Evolutionary conservation across 345 rosid species (phyloP), one percentile per base, ranked within the genome.

Genomic region (Lenwebbia sp.): DNA sequence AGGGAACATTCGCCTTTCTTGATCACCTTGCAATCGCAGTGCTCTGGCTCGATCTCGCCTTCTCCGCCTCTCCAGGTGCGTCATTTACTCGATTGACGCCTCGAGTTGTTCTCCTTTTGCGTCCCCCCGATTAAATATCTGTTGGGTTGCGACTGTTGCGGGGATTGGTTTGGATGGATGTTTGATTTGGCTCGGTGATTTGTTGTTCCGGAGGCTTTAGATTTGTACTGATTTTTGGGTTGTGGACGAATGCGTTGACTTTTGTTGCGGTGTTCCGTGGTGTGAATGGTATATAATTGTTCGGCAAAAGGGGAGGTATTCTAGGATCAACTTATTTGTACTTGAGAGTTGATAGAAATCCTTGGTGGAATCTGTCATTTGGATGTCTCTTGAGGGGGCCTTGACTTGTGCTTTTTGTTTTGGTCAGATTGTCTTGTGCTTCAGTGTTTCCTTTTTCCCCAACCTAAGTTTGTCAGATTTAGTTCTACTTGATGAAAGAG

Each of bases 1-100:
- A 83, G 47, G 47, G 92, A 91, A 44, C 85, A 94, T n/a, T 84
- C 83, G 84, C 85, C 90, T 82, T 93, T 95, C 88, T 74, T 90
- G 25, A 86, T 41, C 86, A 86, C 84, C 85, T 91, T 96, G 84
- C 89, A 86, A 75, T 86, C 87, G 30, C 95, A 88, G 89, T 96
- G 98, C 86, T 91, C 92, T 86, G 88, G 82, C 25, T 90, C 92
- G 91, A 89, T 92, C 88, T 88, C 92, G 44, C 93, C 95, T 13
- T 89, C 54, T 33, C 96, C 92, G 82, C 93, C 95, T 86, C 76
- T 93, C 53, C 86, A 95, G 96, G 98, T 95, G 78, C 87, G 86
- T 54, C 86, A 54, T 54, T 60, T 41, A 15, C 26, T 62, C 40
- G 33, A 55, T 78, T 62, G 28, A 0, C 41, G 21, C 26, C 81